A percentile compares a stretch with the other conserved stretches of the same genome.
phyloP scores from a whole-genome alignment of 306 rosid species.

The Trifolium fragiferum region DNA sequence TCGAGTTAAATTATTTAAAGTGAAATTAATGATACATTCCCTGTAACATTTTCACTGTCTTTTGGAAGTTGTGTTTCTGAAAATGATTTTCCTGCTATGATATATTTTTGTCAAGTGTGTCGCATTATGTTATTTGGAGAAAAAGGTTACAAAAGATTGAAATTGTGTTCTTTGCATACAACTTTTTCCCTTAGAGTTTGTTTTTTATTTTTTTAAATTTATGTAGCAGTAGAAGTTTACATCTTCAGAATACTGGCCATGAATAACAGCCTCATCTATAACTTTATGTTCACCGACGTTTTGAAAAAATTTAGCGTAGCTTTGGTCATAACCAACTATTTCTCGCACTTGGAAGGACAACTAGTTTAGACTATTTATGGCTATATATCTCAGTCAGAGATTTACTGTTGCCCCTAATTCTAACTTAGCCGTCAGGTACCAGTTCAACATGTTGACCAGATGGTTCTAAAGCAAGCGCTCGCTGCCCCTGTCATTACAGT shows the following conservation, averaged over 20 bases:
- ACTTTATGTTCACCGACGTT: not conserved
- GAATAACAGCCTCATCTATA: not conserved
- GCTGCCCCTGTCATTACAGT: slow-evolving; percentile 83
- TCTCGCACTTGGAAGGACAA: not conserved
- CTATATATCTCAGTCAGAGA: slow-evolving; percentile 18
- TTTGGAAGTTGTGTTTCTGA: not conserved
- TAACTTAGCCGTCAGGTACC: slow-evolving; percentile 65
- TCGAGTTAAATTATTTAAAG: slow-evolving; percentile 9
- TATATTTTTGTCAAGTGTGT: slow-evolving; percentile 22
- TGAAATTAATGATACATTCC: slow-evolving; percentile 26
- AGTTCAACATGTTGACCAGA: slow-evolving; percentile 69
- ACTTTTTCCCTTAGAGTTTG: not conserved
- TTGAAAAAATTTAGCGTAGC: not conserved
- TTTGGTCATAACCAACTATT: slow-evolving; percentile 20
- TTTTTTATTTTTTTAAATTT: no score
- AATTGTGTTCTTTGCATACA: not conserved
- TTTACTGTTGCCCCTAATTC: slow-evolving; percentile 36
- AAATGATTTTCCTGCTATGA: slow-evolving; percentile 4
- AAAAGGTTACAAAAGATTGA: slow-evolving; percentile 1
- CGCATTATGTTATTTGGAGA: slow-evolving; percentile 17
- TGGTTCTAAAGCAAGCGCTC: slow-evolving; percentile 71
- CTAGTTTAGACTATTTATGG: slow-evolving; percentile 18
- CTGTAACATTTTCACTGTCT: slow-evolving; percentile 7
- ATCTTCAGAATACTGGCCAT: slow-evolving; percentile 20
- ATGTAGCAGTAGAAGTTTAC: slow-evolving; percentile 10